These are phyloP conservation scores for Trichopus zeylanicus DNA, from an alignment of 116 monocot genomes.

Conservation along the genomic window DNA sequence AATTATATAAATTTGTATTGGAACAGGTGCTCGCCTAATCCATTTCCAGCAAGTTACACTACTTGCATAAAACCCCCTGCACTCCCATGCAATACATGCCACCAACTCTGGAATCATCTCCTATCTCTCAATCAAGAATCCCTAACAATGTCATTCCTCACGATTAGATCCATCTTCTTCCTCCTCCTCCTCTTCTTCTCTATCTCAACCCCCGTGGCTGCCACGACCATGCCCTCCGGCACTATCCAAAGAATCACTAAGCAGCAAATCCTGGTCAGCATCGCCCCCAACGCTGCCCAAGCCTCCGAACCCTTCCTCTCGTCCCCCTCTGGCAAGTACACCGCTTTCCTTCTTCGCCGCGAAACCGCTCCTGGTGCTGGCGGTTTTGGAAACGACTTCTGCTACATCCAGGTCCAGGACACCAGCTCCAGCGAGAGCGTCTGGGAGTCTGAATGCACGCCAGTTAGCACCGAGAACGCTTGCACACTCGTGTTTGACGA, in stretches of 20 bases:
- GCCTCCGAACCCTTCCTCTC: conserved; percentile 30
- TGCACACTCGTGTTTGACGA: conserved; percentile 60
- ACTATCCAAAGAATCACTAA: conserved; percentile 15
- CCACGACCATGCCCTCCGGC: background rate
- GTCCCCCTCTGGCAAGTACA: conserved; percentile 38
- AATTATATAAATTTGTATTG: no score
- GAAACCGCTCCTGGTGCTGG: conserved; percentile 23
- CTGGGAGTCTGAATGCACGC: conserved; percentile 82
- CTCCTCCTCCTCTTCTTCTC: background rate
- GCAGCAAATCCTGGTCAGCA: conserved; percentile 46
- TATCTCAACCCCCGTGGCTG: background rate
- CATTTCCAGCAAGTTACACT: no score
- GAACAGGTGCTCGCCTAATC: no score
- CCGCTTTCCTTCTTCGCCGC: conserved; percentile 28
- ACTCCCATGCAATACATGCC: no score
- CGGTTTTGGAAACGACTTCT: conserved; percentile 53
- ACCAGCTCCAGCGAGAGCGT: conserved; percentile 10
- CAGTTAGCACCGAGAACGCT: conserved; percentile 45
- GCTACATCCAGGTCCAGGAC: conserved; percentile 50
- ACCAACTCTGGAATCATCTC: no score
- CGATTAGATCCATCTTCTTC: conserved; percentile 11
- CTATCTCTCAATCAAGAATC: no score
- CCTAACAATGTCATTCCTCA: no score
- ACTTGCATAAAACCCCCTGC: no score
- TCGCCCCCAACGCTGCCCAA: conserved; percentile 16